A percentile compares a stretch with the other conserved stretches of the same genome.
Evolutionary conservation across 805 yeast genomes (phyloP).

Genomic region (Zygoascus biomembranicola): DNA sequence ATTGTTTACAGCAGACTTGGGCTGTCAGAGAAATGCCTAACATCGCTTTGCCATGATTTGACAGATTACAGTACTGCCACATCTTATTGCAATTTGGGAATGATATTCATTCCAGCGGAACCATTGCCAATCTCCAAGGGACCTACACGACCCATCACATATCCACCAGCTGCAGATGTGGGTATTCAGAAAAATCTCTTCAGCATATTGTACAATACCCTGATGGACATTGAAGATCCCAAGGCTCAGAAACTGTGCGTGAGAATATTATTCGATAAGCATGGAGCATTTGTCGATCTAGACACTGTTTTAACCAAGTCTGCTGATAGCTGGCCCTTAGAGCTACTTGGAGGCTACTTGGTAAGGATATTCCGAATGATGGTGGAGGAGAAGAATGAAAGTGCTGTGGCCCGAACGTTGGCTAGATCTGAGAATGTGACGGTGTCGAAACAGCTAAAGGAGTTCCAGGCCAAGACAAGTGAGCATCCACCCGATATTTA

Average conservation of each 20-base stretch:
- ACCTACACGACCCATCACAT: slow-evolving; percentile 2
- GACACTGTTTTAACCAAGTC: slow-evolving; percentile 21
- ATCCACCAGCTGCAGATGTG: slow-evolving; percentile 1
- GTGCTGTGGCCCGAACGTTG: slow-evolving; percentile 11
- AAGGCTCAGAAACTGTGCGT: slow-evolving; percentile 19
- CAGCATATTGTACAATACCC: slow-evolving; percentile 19
- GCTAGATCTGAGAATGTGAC: slow-evolving; percentile 15
- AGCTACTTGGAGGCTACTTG: slow-evolving; percentile 21
- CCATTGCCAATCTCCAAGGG: slow-evolving; percentile 6
- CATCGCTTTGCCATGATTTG: slow-evolving; percentile 24
- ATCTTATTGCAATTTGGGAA: slow-evolving; percentile 26
- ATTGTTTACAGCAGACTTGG: slow-evolving; percentile 26
- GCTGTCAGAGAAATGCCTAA: slow-evolving; percentile 27
- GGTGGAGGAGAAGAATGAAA: slow-evolving; percentile 14
- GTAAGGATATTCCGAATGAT: slow-evolving; percentile 10
- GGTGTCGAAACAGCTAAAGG: slow-evolving; percentile 6
- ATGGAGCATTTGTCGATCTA: slow-evolving; percentile 23
- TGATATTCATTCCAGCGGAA: slow-evolving; percentile 1
- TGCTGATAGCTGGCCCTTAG: slow-evolving; percentile 28
- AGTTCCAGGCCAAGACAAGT: not conserved
- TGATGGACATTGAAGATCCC: slow-evolving; percentile 17
- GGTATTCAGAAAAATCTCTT: slow-evolving; percentile 21
- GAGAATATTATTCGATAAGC: slow-evolving; percentile 22
- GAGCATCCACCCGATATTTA: not conserved
- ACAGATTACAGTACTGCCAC: slow-evolving; percentile 29